These are phyloP conservation scores for Mallotus japonicus DNA, from an alignment of 441 rosid species.

Conservation along the genomic window DNA sequence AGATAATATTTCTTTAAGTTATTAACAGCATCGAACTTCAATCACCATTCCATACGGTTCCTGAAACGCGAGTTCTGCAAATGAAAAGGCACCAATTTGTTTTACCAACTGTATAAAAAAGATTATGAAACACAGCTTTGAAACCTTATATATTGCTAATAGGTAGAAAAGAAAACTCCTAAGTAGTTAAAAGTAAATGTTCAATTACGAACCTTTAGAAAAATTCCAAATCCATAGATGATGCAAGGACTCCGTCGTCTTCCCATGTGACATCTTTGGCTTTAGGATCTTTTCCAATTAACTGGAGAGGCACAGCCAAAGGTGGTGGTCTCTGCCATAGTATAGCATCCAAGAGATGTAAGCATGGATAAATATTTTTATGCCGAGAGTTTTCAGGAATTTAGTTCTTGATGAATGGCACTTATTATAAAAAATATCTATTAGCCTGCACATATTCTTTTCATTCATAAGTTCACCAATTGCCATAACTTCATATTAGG, in stretches of 20 bases:
- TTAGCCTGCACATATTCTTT: too few relatives aligned
- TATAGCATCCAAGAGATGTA: conserved; percentile 4
- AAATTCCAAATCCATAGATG: conserved; percentile 56
- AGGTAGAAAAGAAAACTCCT: too few relatives aligned
- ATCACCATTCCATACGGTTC: neutral
- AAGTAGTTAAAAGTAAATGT: neutral
- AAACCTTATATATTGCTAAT: too few relatives aligned
- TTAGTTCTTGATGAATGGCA: too few relatives aligned
- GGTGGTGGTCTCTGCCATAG: conserved; percentile 76
- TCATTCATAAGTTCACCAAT: too few relatives aligned
- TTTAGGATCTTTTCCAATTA: conserved; percentile 54
- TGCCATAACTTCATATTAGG: too few relatives aligned
- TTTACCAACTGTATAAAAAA: neutral
- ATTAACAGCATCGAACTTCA: neutral
- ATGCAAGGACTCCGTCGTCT: conserved; percentile 82
- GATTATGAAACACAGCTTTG: neutral
- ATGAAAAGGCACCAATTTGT: neutral
- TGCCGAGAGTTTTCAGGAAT: neutral
- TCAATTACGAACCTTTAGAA: conserved; percentile 44
- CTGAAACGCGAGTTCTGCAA: neutral
- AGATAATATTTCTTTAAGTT: neutral
- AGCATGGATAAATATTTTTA: conserved; percentile 11
- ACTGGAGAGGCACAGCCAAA: conserved; percentile 53
- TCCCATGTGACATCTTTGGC: conserved; percentile 73
- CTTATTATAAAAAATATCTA: neutral